Evolutionary conservation across 2,329 filamentous ascomycete genomes (phyloP).

Genomic region (Talaromyces sp.): DNA sequence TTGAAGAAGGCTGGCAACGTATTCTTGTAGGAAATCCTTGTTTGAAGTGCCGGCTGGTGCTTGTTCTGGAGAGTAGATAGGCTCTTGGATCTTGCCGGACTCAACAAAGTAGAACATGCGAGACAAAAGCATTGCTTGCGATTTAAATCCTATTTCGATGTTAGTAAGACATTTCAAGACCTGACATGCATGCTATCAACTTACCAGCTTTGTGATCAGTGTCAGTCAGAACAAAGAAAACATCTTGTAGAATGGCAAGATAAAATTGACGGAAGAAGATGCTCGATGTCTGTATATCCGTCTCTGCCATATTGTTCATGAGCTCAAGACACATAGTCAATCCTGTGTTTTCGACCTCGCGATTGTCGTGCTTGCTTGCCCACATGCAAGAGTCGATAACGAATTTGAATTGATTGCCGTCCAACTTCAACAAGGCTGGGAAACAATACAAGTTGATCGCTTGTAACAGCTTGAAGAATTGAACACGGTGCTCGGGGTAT

Average conservation of each 20-base stretch:
- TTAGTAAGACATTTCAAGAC: slow-evolving; percentile 1
- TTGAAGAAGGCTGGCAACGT: slow-evolving; percentile 78
- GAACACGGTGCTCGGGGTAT: slow-evolving; percentile 97
- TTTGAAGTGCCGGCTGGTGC: slow-evolving; percentile 81
- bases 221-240: slow-evolving; percentile 97
- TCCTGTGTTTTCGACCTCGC: slow-evolving; percentile 92
- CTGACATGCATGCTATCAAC: slow-evolving; percentile 21
- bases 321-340: slow-evolving; percentile 98
- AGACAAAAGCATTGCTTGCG: slow-evolving; percentile 87
- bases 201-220: slow-evolving; percentile 90
- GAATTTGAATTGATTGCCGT: slow-evolving; percentile 97
- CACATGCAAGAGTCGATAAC: slow-evolving; percentile 99
- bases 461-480: slow-evolving; percentile 95
- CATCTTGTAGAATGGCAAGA: slow-evolving; percentile 90
- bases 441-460: slow-evolving; percentile 98
- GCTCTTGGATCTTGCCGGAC: slow-evolving; percentile 83
- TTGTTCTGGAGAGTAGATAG: slow-evolving; percentile 83
- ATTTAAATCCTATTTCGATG: slow-evolving; percentile 71
- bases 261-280: slow-evolving; percentile 99
- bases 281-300: slow-evolving; percentile 79
- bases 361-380: slow-evolving; percentile 99
- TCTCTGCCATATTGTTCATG: slow-evolving; percentile 95
- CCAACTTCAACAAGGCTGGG: slow-evolving; percentile 87
- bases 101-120: slow-evolving; percentile 97
- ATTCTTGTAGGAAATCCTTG: slow-evolving; percentile 84